A percentile compares a stretch with the other conserved stretches of the same genome.
Evolutionary conservation across 1,284 basidiomycete genomes (phyloP).

Genomic region (Uromyces viciae-fabae): DNA sequence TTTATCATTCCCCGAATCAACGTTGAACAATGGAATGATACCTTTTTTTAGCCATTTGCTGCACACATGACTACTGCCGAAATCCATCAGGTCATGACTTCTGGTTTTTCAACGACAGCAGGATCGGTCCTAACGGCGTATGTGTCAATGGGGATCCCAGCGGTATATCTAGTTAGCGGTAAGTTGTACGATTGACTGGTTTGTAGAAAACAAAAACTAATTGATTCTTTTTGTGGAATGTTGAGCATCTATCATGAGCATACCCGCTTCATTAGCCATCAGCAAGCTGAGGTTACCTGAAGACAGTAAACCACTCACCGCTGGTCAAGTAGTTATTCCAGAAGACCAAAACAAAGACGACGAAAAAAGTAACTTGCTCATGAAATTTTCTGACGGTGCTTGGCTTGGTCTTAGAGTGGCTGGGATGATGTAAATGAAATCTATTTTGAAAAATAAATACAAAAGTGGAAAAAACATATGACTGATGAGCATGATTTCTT

Average conservation of each 20-base stretch:
- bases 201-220: neutral
- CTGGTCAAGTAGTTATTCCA: slow-evolving; percentile 72
- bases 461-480: slow-evolving; percentile 66
- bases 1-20: no score
- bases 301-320: slow-evolving; percentile 75
- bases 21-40: neutral
- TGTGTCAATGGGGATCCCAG: slow-evolving; percentile 73
- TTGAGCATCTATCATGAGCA: slow-evolving; percentile 77
- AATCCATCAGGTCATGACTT: slow-evolving; percentile 82
- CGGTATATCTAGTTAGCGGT: slow-evolving; percentile 72
- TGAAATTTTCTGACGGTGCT: slow-evolving; percentile 83
- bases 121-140: slow-evolving; percentile 83
- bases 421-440: slow-evolving; percentile 68
- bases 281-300: slow-evolving; percentile 81
- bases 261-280: slow-evolving; percentile 86
- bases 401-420: slow-evolving; percentile 79
- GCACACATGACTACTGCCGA: slow-evolving; percentile 84
- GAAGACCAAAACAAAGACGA: slow-evolving; percentile 62
- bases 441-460: slow-evolving; percentile 61
- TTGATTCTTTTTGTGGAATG: neutral
- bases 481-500: no score
- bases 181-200: no score
- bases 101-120: slow-evolving; percentile 85
- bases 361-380: slow-evolving; percentile 72
- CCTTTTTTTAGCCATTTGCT: slow-evolving; percentile 65